Conservation (phyloP, 2,329 filamentous ascomycete genomes). For the Blastomyces silverae region DNA sequence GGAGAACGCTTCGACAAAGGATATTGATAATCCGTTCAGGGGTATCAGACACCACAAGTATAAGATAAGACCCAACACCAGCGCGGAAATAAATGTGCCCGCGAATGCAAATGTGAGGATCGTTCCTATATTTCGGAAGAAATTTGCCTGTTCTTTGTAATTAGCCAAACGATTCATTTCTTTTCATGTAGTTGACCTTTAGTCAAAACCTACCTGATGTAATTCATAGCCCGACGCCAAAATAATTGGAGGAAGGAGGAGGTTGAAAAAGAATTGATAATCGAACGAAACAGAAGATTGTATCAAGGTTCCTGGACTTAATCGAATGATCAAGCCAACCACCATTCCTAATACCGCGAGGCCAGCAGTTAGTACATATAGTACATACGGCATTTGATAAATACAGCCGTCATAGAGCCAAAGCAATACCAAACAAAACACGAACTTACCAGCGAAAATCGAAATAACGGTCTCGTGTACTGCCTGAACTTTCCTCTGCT, state of each 20-base stretch:
- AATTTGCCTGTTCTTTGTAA: constrained; percentile 61
- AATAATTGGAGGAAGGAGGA: constrained; percentile 96
- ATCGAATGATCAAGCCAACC: constrained; percentile 78
- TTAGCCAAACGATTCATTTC: constrained; percentile 13
- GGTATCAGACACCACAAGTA: constrained; percentile 85
- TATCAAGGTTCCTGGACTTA: constrained; percentile 75
- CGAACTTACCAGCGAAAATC: constrained; percentile 74
- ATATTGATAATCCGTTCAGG: constrained; percentile 75
- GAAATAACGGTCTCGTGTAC: constrained; percentile 97
- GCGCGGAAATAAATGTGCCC: constrained; percentile 90
- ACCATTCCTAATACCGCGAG: constrained; percentile 65
- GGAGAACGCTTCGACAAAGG: constrained; percentile 91
- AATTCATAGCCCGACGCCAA: constrained; percentile 94
- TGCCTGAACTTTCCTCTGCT: constrained; percentile 93
- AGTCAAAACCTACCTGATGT: constrained; percentile 58
- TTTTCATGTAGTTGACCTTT: neutral
- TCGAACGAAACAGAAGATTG: constrained; percentile 91
- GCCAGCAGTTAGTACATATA: neutral
- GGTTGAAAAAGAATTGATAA: constrained; percentile 99
- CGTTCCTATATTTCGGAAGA: constrained; percentile 95
- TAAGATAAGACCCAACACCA: constrained; percentile 85
- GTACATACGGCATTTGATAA: neutral
- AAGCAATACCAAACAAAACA: neutral
- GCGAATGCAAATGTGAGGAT: constrained; percentile 97
- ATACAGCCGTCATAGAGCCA: neutral